These are phyloP conservation scores for Pseudozyma pruni DNA, from an alignment of 1,284 basidiomycete species.

Conservation along the genomic window DNA sequence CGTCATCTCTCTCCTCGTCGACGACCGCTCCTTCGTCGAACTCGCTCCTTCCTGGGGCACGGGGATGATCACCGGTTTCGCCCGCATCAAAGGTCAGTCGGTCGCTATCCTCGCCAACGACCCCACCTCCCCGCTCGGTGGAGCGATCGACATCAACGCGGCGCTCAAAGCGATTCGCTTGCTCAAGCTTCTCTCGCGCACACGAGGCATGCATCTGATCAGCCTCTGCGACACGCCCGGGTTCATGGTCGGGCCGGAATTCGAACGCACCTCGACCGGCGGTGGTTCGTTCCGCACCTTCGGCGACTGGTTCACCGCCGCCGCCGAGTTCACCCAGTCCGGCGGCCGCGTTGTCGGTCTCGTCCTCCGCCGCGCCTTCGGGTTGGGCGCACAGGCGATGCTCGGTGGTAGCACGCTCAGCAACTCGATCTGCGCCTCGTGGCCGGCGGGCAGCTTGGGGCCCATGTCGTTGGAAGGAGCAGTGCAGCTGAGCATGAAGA, in stretches of 20 bases:
- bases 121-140: conserved; percentile 41
- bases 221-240: conserved; percentile 55
- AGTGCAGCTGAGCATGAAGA: conserved; percentile 44
- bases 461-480: conserved; percentile 54
- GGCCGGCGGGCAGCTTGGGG: conserved; percentile 42
- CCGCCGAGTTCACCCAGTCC: conserved; percentile 20
- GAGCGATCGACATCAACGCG: conserved; percentile 46
- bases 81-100: conserved; percentile 28
- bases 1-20: conserved; percentile 42
- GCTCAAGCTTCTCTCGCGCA: conserved; percentile 41
- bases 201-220: conserved; percentile 33
- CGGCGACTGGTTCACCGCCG: conserved; percentile 50
- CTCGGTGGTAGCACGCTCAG: conserved; percentile 43
- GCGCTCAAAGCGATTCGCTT: conserved; percentile 52
- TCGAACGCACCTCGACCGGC: conserved; percentile 21
- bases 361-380: conserved; percentile 45
- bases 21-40: conserved; percentile 48
- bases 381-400: conserved; percentile 51
- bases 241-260: conserved; percentile 51
- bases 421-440: conserved; percentile 41
- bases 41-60: conserved; percentile 37
- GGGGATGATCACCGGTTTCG: conserved; percentile 47
- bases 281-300: conserved; percentile 47
- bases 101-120: conserved; percentile 49
- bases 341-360: conserved; percentile 43